phyloP scores from a whole-genome alignment of 2,329 filamentous ascomycete genomes.

The Monilinia vaccinii-corymbosi region DNA sequence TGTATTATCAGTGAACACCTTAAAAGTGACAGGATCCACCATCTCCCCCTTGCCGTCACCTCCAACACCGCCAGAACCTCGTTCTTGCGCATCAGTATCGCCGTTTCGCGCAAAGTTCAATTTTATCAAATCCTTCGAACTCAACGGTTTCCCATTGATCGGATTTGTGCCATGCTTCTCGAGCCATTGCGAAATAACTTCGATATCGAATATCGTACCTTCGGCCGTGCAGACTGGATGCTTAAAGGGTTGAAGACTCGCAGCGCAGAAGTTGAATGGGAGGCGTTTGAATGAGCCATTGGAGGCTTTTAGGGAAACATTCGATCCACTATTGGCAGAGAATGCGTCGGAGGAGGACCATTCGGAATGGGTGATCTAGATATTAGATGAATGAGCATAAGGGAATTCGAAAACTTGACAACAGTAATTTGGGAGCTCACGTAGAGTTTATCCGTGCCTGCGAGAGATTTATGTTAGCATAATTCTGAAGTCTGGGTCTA shows the following conservation, averaged over 20 bases:
- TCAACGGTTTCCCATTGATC: constrained; percentile 70
- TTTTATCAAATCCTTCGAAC: constrained; percentile 76
- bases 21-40: constrained; percentile 94
- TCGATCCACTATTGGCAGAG: constrained; percentile 67
- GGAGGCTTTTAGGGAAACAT: constrained; percentile 50
- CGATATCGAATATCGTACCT: constrained; percentile 90
- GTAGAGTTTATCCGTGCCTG: constrained; percentile 45
- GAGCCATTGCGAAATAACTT: constrained; percentile 89
- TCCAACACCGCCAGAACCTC: constrained; percentile 41
- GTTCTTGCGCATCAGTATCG: constrained; percentile 44
- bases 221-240: constrained; percentile 85
- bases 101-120: constrained; percentile 90
- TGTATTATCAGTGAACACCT: constrained; percentile 95
- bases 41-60: constrained; percentile 63
- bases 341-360: constrained; percentile 90
- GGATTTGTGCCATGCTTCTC: constrained; percentile 91
- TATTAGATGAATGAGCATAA: neutral
- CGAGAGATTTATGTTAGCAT: neutral
- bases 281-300: constrained; percentile 70
- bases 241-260: constrained; percentile 89
- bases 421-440: constrained; percentile 15
- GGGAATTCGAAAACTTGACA: neutral
- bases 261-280: constrained; percentile 96
- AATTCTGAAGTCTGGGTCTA: neutral
- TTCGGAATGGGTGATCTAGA: constrained; percentile 88